Evolutionary conservation across 2,329 filamentous ascomycete species (phyloP).

Genomic region (Microsporum canis): DNA sequence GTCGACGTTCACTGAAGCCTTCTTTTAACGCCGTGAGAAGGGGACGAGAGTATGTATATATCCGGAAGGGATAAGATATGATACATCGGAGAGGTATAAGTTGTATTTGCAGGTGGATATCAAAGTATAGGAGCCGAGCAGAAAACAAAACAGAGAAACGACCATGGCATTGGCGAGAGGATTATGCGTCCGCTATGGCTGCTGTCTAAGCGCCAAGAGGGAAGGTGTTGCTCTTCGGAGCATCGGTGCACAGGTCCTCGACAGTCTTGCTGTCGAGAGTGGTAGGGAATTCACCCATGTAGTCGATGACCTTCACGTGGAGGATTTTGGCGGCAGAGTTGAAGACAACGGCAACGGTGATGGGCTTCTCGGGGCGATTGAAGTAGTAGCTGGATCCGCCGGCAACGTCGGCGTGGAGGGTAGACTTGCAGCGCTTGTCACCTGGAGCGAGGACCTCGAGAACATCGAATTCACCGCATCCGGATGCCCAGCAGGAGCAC

Average conservation of each 20-base stretch:
- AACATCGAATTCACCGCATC: slow-evolving; percentile 66
- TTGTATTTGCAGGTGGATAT: slow-evolving; percentile 1
- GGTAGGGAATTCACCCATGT: slow-evolving; percentile 19
- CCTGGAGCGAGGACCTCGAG: slow-evolving; percentile 59
- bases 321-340: slow-evolving; percentile 41
- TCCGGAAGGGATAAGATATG: neutral
- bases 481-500: slow-evolving; percentile 61
- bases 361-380: slow-evolving; percentile 48
- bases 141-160: neutral
- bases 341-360: slow-evolving; percentile 57
- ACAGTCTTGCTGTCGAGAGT: slow-evolving; percentile 10
- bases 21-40: neutral
- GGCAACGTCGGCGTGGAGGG: slow-evolving; percentile 48
- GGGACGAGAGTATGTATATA: neutral
- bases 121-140: neutral
- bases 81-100: neutral
- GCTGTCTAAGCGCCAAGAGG: slow-evolving; percentile 7
- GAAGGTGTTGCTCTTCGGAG: slow-evolving; percentile 11
- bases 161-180: neutral
- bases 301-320: slow-evolving; percentile 45
- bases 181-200: neutral
- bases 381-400: slow-evolving; percentile 64
- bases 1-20: neutral
- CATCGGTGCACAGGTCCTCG: slow-evolving; percentile 8
- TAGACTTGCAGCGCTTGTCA: slow-evolving; percentile 56